Conservation (phyloP, 345 rosid species). For the Eucalyptus lansdowneana region DNA sequence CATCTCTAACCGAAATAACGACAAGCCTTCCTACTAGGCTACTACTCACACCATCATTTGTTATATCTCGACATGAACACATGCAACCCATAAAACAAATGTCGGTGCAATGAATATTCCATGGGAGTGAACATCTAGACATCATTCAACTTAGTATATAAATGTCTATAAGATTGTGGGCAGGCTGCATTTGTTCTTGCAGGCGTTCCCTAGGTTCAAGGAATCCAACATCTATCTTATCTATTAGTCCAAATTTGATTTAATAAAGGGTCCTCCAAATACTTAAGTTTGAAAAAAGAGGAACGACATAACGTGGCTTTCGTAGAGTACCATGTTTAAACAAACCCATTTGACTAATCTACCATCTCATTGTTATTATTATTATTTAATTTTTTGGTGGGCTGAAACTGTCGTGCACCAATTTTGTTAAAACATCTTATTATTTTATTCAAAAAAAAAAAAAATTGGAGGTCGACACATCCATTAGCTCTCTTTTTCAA, state of each 20-base stretch:
- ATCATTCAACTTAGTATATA: not conserved
- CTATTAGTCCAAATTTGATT: not conserved
- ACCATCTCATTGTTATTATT: not conserved
- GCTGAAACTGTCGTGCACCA: not conserved
- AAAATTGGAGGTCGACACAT: not conserved
- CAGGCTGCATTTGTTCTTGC: not conserved
- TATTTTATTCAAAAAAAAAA: not conserved
- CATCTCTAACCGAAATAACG: not conserved
- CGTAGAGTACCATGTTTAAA: not conserved
- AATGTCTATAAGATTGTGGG: not conserved
- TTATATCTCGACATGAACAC: not conserved
- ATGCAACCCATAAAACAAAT: not conserved
- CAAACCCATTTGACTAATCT: not conserved
- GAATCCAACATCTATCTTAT: not conserved
- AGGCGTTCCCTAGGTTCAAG: not conserved
- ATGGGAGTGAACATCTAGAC: not conserved
- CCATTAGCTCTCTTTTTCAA: not conserved
- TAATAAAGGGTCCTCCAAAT: not conserved
- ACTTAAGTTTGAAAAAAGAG: not conserved
- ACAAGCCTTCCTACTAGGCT: not conserved
- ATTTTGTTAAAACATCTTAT: not conserved
- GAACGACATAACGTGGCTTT: not conserved
- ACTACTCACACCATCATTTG: no score
- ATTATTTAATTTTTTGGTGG: not conserved
- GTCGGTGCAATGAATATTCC: not conserved